Percentiles rank a stretch among this genome's conserved stretches.
phyloP scores from a whole-genome alignment of 176 grass and related monocot species.

The Elaeis guineensis region DNA sequence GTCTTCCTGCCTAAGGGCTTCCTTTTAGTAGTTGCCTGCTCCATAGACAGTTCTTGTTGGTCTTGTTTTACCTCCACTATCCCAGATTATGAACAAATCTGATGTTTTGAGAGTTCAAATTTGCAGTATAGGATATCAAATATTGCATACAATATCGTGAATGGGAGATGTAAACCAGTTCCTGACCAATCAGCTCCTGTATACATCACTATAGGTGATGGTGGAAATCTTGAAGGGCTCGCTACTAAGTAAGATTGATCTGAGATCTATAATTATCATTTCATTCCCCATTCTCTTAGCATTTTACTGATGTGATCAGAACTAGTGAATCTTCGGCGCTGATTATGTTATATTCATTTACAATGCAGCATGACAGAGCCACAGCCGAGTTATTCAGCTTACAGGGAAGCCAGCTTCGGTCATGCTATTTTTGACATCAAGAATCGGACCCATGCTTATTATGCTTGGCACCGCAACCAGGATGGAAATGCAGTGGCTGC shows the following conservation, averaged over 20 bases:
- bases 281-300: background rate
- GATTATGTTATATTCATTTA: background rate
- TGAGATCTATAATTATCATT: too few relatives aligned
- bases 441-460: slow-evolving; percentile 87
- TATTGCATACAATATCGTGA: slow-evolving; percentile 64
- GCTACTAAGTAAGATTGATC: slow-evolving; percentile 51
- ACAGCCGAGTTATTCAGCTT: slow-evolving; percentile 86
- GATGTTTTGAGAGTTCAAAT: background rate
- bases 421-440: slow-evolving; percentile 91
- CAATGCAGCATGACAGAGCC: slow-evolving; percentile 67
- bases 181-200: slow-evolving; percentile 54
- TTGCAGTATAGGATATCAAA: slow-evolving; percentile 89
- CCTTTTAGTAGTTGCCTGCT: too few relatives aligned
- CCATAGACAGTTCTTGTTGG: too few relatives aligned
- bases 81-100: too few relatives aligned
- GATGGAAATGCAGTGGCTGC: slow-evolving; percentile 53
- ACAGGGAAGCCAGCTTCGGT: slow-evolving; percentile 91
- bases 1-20: too few relatives aligned
- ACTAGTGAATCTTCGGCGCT: too few relatives aligned
- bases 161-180: slow-evolving; percentile 50
- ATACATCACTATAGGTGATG: slow-evolving; percentile 83
- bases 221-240: slow-evolving; percentile 82
- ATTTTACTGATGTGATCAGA: too few relatives aligned
- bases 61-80: too few relatives aligned
- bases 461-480: slow-evolving; percentile 85